These are phyloP conservation scores for Trifolium subterraneum DNA, from an alignment of 306 rosid species.

Conservation along the genomic window DNA sequence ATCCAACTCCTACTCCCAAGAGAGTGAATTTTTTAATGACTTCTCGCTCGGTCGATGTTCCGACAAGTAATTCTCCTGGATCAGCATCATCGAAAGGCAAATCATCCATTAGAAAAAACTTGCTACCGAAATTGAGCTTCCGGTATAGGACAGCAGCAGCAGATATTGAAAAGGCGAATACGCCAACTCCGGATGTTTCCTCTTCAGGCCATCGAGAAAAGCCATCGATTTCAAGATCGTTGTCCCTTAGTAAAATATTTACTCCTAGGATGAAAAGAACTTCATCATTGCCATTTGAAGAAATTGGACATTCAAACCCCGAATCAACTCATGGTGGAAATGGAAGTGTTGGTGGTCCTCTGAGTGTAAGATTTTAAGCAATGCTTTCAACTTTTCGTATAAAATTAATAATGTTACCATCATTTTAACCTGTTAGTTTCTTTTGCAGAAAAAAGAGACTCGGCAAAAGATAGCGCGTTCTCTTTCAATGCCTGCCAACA, in stretches of 20 bases:
- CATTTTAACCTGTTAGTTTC: conserved; percentile 20
- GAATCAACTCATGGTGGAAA: conserved; percentile 81
- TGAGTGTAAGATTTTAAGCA: conserved; percentile 54
- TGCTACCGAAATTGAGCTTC: conserved; percentile 90
- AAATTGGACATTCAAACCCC: conserved; percentile 55
- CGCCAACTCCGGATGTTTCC: conserved; percentile 57
- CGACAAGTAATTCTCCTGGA: conserved; percentile 62
- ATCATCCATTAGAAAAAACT: conserved; percentile 63
- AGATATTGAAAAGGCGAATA: conserved; percentile 62
- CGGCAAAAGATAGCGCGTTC: conserved; percentile 79
- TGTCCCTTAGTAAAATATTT: conserved; percentile 79
- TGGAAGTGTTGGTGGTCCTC: conserved; percentile 65
- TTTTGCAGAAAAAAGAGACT: conserved; percentile 67
- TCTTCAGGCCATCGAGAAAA: conserved; percentile 65
- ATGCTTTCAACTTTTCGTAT: conserved; percentile 15
- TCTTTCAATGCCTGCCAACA: conserved; percentile 82
- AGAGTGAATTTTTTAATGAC: conserved; percentile 80
- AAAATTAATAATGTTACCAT: background rate
- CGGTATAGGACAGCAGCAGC: conserved; percentile 66
- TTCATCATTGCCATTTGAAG: conserved; percentile 83
- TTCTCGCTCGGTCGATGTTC: conserved; percentile 59
- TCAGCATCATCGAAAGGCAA: conserved; percentile 70
- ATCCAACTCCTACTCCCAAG: conserved; percentile 88
- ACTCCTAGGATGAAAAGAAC: conserved; percentile 90
- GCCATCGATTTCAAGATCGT: conserved; percentile 73